Percentiles rank a stretch among this genome's conserved stretches.
These are phyloP conservation scores for Mycosphaerella arachidis DNA, from an alignment of 2,329 filamentous ascomycete species.

Conservation along the genomic window DNA sequence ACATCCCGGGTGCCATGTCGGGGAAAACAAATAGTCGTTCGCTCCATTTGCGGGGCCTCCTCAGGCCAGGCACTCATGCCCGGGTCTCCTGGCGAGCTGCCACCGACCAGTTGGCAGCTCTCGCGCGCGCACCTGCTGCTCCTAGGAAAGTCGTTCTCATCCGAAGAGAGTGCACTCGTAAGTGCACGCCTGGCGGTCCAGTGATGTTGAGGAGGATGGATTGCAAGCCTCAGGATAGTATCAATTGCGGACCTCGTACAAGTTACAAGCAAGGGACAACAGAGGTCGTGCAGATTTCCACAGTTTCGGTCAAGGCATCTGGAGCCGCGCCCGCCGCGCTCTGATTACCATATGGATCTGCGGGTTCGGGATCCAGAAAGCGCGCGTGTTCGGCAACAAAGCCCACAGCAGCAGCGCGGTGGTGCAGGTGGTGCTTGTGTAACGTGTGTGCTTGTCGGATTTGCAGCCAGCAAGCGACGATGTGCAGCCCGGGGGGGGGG, in stretches of 20 bases:
- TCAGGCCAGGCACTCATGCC: slow-evolving; percentile 11
- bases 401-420: background rate
- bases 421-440: background rate
- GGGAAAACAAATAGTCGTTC: slow-evolving; percentile 27
- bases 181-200: background rate
- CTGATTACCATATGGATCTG: background rate
- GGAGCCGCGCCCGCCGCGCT: background rate
- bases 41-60: slow-evolving; percentile 18
- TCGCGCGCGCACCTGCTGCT: background rate
- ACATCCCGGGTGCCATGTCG: slow-evolving; percentile 24
- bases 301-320: background rate
- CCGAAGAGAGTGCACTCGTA: background rate
- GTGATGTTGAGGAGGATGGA: background rate
- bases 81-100: background rate
- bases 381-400: background rate
- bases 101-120: background rate
- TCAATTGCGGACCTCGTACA: background rate
- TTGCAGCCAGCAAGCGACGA: background rate
- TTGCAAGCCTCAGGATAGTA: background rate
- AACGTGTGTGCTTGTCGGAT: background rate
- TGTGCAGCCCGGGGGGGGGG: background rate
- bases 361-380: background rate
- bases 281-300: background rate
- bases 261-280: background rate
- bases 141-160: background rate